Evolutionary conservation across 1,284 basidiomycete genomes (phyloP), one percentile per base, ranked within the genome.

Genomic region (Rhodotorula glutinis): DNA sequence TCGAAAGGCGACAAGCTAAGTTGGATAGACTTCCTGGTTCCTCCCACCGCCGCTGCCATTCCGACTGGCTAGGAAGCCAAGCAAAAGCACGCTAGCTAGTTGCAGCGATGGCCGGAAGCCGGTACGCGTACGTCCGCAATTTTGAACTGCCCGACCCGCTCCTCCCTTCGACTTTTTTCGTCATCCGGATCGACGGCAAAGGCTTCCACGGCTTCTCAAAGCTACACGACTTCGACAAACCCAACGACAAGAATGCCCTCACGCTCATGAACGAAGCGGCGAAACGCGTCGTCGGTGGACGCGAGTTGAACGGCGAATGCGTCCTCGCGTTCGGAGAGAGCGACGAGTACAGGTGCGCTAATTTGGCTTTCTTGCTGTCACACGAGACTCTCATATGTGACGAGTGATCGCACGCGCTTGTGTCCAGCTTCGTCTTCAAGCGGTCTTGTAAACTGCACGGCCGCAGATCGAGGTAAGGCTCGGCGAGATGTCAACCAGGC

Each of bases 191-290:
- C 53, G 95, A 99, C 76, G 95, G 95, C 1, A 91, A 92, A 75
- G 88, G 90, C 0, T 99, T 99, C 78, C 94, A 98, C 81, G 87
- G 89, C 90, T 92, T 98, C 78, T 91, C 92, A 0, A 87, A 90
- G 25, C 82, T 83, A 23, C 94, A 98, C 76, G 76, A 78, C 0
- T 98, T 98, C 76, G 77, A 79, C 38, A 99, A 98, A 76, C 95
- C 95, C 0, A 99, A 98, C 79, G 95, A 99, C 79, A 79, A 84
- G 46, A 83, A 86, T 25, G 95, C 94, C 0, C 82, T 99, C 11
- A 80, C 87, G 70, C 84, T 98, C 51, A 98, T 98, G 95, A 94
- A 99, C 77, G 84, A 85, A 65, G 91, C 93, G 0, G 95, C 96
- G 0, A 82, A 83, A 71, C 82, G 86, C 53, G 84, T 96, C 44